These are phyloP conservation scores for Firmiana major DNA, from an alignment of 345 rosid genomes.

Conservation along the genomic window DNA sequence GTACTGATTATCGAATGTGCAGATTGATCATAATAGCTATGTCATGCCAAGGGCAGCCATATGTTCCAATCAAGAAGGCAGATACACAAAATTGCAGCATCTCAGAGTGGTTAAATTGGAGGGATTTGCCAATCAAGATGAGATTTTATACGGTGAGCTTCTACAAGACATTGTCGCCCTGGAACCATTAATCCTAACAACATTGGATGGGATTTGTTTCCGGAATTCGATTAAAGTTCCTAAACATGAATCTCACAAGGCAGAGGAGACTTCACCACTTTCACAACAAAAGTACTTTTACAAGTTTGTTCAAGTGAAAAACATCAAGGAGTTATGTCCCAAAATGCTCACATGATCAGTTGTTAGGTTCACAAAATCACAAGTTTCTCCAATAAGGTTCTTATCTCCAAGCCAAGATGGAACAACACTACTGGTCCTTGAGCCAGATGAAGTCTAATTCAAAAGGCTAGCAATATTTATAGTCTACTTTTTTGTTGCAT, in stretches of 20 bases:
- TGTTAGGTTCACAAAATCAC: neutral
- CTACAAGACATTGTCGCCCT: constrained; percentile 23
- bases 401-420: too few relatives aligned
- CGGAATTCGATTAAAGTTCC: constrained; percentile 1
- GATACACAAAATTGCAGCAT: constrained; percentile 24
- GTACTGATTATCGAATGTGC: neutral
- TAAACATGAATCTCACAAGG: neutral
- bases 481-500: neutral
- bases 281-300: neutral
- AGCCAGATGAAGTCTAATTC: neutral
- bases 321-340: constrained; percentile 11
- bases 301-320: constrained; percentile 10
- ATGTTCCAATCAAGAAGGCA: constrained; percentile 24
- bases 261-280: neutral
- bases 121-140: constrained; percentile 31
- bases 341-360: constrained; percentile 26
- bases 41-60: constrained; percentile 11
- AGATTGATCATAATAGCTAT: constrained; percentile 48
- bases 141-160: constrained; percentile 24
- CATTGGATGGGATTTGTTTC: constrained; percentile 19
- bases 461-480: too few relatives aligned
- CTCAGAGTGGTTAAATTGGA: constrained; percentile 44
- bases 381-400: neutral
- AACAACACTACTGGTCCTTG: neutral
- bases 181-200: constrained; percentile 29